Evolutionary conservation across 345 rosid species (phyloP).

Genomic region (Camelina laxa): DNA sequence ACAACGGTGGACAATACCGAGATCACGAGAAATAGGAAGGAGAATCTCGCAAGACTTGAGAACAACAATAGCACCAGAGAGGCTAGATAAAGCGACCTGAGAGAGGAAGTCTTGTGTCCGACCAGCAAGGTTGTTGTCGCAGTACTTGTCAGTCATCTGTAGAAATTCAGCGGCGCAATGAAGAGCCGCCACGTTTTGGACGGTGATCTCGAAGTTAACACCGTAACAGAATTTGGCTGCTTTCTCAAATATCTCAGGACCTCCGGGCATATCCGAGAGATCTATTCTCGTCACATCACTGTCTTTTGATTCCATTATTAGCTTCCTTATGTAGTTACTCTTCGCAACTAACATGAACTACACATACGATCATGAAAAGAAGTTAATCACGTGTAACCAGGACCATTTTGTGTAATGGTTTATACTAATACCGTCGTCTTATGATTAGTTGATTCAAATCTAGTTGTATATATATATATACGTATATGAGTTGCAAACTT

Average conservation of each 20-base stretch:
- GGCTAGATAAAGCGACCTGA: constrained; percentile 81
- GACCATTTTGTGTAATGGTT: background rate
- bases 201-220: constrained; percentile 92
- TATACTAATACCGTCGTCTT: background rate
- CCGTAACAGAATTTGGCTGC: constrained; percentile 96
- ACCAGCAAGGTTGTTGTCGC: constrained; percentile 72
- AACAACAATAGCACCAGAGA: constrained; percentile 82
- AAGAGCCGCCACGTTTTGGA: constrained; percentile 90
- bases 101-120: constrained; percentile 89
- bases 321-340: constrained; percentile 83
- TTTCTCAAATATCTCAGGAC: constrained; percentile 92
- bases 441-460: background rate
- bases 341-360: constrained; percentile 93
- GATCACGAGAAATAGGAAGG: constrained; percentile 76
- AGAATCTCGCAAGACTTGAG: constrained; percentile 84
- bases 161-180: constrained; percentile 89
- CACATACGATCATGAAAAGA: background rate
- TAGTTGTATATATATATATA: background rate
- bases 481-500: too few relatives aligned
- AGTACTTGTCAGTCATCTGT: constrained; percentile 78
- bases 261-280: constrained; percentile 83
- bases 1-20: constrained; percentile 71
- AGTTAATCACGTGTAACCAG: background rate
- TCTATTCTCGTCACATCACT: constrained; percentile 61
- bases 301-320: constrained; percentile 74